Percentiles rank a stretch among this genome's conserved stretches.
Evolutionary conservation across 179 eudicot genomes (phyloP).

Genomic region (Pouteria campechiana): DNA sequence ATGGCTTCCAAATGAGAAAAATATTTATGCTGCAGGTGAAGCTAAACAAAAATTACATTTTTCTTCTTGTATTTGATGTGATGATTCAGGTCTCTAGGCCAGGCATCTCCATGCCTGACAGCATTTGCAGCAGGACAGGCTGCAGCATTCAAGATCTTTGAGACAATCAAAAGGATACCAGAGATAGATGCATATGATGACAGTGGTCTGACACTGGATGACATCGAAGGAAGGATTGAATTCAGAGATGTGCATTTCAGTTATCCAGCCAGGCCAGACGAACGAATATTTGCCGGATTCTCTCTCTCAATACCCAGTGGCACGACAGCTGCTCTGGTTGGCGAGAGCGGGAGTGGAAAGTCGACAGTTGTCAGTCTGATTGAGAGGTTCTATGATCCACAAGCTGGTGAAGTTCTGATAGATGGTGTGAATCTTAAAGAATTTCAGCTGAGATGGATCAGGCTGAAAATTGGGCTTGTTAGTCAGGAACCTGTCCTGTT

Average conservation of each 20-base stretch:
- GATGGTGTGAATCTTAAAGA: slow-evolving; percentile 43
- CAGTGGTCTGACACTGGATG: slow-evolving; percentile 29
- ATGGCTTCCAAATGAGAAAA: no score
- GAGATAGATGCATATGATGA: slow-evolving; percentile 35
- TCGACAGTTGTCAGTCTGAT: slow-evolving; percentile 47
- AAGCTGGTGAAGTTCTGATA: slow-evolving; percentile 40
- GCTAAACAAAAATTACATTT: neutral
- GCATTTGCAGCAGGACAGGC: slow-evolving; percentile 55
- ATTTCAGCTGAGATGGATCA: slow-evolving; percentile 49
- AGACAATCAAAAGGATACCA: slow-evolving; percentile 43
- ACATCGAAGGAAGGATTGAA: slow-evolving; percentile 44
- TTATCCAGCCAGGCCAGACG: slow-evolving; percentile 52
- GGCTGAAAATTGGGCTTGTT: slow-evolving; percentile 53
- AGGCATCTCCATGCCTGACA: slow-evolving; percentile 40
- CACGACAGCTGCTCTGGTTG: slow-evolving; percentile 54
- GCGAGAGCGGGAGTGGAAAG: slow-evolving; percentile 58
- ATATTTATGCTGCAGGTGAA: no score
- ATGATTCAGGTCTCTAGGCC: slow-evolving; percentile 35
- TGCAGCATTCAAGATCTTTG: slow-evolving; percentile 57
- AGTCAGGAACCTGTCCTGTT: slow-evolving; percentile 67
- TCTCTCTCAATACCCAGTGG: slow-evolving; percentile 40
- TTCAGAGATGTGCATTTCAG: slow-evolving; percentile 37
- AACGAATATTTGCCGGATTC: slow-evolving; percentile 36
- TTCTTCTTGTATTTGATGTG: neutral
- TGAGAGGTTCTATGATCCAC: slow-evolving; percentile 57